Evolutionary conservation across 1,284 basidiomycete species (phyloP), one percentile per base, ranked within the genome.

Genomic region (Cryptococcus amylolentus): DNA sequence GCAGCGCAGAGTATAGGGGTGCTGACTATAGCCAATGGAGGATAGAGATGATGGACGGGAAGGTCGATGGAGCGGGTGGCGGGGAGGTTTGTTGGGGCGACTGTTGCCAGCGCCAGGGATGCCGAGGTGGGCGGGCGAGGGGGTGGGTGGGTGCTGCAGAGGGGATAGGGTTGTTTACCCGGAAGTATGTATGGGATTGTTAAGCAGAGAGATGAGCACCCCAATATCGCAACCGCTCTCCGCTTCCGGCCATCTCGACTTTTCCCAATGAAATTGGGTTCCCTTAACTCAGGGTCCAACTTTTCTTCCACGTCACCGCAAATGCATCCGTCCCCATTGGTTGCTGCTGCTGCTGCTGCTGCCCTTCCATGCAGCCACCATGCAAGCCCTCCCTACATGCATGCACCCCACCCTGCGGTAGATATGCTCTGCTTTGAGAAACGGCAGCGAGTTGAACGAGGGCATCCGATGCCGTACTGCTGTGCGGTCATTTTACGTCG

Each of bases 31-130:
- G 31, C 31, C 31, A 35, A 10, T 35, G 41, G 41, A 42, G 41
- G 41, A 16, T n/a, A 16, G 41, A 13, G 23, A 42, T 42, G 45
- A 3, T 10, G 46, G 46, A 27, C 26, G 46, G 13, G 46, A 18
- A 35, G 16, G 8, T 27, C 3, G 46, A 55, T 55, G 63, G 43
- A 46, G 14, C 40, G 26, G 18, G 27, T 14, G 39, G 43, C 37
- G 28, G 35, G 37, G 49, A 20, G 31, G 49, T 43, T 38, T 38
- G 41, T 38, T 26, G 47, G 52, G 18, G 54, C 12, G 18, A 26
- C 31, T 18, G 35, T 18, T 16, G 38, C 38, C 38, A 28, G 40
- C 14, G 39, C 38, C 44, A 23, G 51, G 44, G 51, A 47, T 18
- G 44, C 20, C 41, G 49, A 44, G 12, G 39, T 42, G 47, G 39